Base-by-base conservation (phyloP, 345 rosid species). In the Linum lewisii region DNA sequence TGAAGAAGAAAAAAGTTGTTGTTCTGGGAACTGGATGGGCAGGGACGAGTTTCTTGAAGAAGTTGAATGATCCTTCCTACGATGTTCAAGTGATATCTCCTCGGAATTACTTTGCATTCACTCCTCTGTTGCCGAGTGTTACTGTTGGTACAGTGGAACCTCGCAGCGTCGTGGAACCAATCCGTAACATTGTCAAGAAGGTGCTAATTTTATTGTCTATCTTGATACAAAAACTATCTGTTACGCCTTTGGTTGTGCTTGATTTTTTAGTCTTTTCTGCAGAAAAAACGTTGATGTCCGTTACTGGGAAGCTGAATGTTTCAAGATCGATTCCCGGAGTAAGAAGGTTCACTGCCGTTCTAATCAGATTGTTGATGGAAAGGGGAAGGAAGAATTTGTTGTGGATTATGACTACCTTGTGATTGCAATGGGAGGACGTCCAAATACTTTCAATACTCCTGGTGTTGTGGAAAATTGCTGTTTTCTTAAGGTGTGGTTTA, bases 1-100 rank as follows among this genome's bases (percentile, higher is more conserved):
- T 54, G 67, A 84, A 36, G 85, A 90, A 80, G 73, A 94, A 90
- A 82, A 90, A 81, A 76, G 90, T 94, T 66, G 95, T 90, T 72
- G 82, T 94, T 21, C 90, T 94, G 15, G 99, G 99, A 56, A 90
- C 95, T 54, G 99, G 99, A 19, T 94, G 99, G 99, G 97, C 97
- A 5, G 97, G 92, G 57, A 87, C 94, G 5, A 84, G 88, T 73
- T 90, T 94, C 80, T 66, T 90, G 77, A 87, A 81, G 84, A 82
- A 75, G 57, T 67, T 94, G 38, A 68, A 85, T 51, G 69, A 74
- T 65, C 68, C 95, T 22, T 58, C 66, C 0, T 94, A 90, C 45
- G 96, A 94, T 67, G 87, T 94, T 71, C 90, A 82, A 75, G 81
- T 94, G 64, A 78, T 90, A 56, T 93, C 99, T 0, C 99, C 99